phyloP scores from a whole-genome alignment of 768 basidiomycete species.

The Boletus rex-veris region DNA sequence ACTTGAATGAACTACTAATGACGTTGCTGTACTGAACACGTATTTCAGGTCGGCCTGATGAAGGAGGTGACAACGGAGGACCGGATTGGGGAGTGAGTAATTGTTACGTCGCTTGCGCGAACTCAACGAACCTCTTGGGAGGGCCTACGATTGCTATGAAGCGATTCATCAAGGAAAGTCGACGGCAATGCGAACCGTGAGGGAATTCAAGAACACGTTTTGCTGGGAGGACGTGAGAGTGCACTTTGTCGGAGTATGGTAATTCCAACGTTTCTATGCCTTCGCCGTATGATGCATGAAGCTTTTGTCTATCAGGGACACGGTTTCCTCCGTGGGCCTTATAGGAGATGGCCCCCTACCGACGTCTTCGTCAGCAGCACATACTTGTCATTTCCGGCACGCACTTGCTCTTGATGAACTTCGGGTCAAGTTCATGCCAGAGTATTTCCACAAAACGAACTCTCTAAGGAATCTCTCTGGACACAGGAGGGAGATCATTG shows the following conservation, averaged over 20 bases:
- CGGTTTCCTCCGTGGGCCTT: conserved; percentile 3
- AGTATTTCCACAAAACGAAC: conserved; percentile 22
- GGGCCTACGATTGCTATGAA: conserved; percentile 4
- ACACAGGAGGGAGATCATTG: not conserved
- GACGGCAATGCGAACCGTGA: conserved; percentile 4
- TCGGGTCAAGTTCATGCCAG: conserved; percentile 9
- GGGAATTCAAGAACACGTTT: conserved; percentile 41
- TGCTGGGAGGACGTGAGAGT: not conserved
- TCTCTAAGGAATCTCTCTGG: not conserved
- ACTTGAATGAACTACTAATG: too few relatives aligned
- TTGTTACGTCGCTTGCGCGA: not conserved
- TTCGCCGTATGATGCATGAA: too few relatives aligned
- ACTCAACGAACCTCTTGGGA: not conserved
- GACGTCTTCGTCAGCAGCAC: not conserved
- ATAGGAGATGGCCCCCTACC: not conserved
- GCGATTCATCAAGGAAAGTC: conserved; percentile 1
- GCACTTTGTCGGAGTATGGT: conserved; percentile 1
- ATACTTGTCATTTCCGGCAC: conserved; percentile 5
- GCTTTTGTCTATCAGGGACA: conserved; percentile 1
- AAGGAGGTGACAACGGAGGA: conserved; percentile 16
- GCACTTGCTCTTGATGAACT: conserved; percentile 5
- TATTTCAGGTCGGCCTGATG: not conserved
- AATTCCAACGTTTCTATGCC: too few relatives aligned
- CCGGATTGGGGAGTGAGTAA: conserved; percentile 7
- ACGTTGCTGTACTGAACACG: not conserved